These are phyloP conservation scores for Russula griseocarnosa DNA, from an alignment of 768 basidiomycete genomes.

Conservation along the genomic window DNA sequence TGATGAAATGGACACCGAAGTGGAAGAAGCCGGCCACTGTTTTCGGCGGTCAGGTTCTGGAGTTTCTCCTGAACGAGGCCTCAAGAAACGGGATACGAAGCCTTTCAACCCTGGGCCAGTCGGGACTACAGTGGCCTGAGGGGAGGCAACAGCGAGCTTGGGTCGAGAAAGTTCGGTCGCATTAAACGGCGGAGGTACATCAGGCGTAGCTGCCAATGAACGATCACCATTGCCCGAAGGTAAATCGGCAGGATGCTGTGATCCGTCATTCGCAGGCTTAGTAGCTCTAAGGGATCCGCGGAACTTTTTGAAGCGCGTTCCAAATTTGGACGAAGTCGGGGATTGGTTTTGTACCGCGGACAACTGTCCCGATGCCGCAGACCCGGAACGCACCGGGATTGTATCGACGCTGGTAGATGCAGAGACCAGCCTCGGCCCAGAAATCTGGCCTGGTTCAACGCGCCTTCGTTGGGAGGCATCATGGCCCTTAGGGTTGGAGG, in stretches of 20 bases:
- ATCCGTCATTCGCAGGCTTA: constrained; percentile 51
- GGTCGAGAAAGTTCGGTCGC: constrained; percentile 51
- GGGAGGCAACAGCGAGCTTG: constrained; percentile 53
- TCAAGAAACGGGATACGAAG: constrained; percentile 75
- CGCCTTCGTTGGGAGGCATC: constrained; percentile 33
- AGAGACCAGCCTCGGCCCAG: constrained; percentile 40
- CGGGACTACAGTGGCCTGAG: constrained; percentile 68
- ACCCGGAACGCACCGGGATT: constrained; percentile 33
- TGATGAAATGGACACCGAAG: constrained; percentile 23
- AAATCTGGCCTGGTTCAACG: constrained; percentile 40
- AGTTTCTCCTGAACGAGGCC: constrained; percentile 33
- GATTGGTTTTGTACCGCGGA: constrained; percentile 23
- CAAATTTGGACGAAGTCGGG: constrained; percentile 50
- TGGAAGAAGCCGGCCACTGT: constrained; percentile 11
- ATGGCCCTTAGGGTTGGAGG: constrained; percentile 36
- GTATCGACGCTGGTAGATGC: constrained; percentile 40
- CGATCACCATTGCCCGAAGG: constrained; percentile 39
- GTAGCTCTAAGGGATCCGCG: constrained; percentile 63
- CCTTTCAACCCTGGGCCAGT: constrained; percentile 72
- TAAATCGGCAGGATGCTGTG: constrained; percentile 42
- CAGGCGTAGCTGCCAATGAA: constrained; percentile 36
- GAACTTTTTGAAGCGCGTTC: constrained; percentile 68
- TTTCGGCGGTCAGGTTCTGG: constrained; percentile 33
- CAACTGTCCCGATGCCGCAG: constrained; percentile 29
- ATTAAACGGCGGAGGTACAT: constrained; percentile 39